phyloP scores from a whole-genome alignment of 176 grass and related monocot species.

The Oryza longistaminata region DNA sequence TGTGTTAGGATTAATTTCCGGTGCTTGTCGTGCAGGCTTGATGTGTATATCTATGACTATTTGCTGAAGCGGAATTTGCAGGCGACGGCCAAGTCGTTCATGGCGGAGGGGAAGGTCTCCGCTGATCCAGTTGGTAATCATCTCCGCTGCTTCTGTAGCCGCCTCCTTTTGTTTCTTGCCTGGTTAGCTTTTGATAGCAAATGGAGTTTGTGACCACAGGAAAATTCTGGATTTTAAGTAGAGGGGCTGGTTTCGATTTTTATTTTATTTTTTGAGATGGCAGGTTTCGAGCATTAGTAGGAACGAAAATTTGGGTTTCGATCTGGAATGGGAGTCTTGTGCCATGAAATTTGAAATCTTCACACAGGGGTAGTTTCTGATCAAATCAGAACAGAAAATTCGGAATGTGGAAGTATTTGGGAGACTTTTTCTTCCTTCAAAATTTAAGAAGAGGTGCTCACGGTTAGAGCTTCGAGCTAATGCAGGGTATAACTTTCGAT shows the following conservation, averaged over 20 bases:
- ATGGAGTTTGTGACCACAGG: neutral
- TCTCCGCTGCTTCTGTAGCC: neutral
- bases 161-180: neutral
- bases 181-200: neutral
- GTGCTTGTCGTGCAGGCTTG: conserved; percentile 63
- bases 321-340: neutral
- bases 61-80: conserved; percentile 90
- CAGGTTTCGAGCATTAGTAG: neutral
- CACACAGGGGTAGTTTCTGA: neutral
- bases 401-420: neutral
- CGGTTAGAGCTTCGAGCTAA: neutral
- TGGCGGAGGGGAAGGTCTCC: conserved; percentile 90
- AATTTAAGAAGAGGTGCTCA: neutral
- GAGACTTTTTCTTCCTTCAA: neutral
- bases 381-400: neutral
- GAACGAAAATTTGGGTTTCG: neutral
- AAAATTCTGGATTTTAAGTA: conserved; percentile 37
- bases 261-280: neutral
- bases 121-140: conserved; percentile 93
- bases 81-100: conserved; percentile 89
- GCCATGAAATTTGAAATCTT: neutral
- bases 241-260: neutral
- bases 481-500: neutral
- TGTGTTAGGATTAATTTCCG: conserved; percentile 12
- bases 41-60: conserved; percentile 99